Evolutionary conservation across 2,329 filamentous ascomycete species (phyloP).

Genomic region (Metarhizium album): DNA sequence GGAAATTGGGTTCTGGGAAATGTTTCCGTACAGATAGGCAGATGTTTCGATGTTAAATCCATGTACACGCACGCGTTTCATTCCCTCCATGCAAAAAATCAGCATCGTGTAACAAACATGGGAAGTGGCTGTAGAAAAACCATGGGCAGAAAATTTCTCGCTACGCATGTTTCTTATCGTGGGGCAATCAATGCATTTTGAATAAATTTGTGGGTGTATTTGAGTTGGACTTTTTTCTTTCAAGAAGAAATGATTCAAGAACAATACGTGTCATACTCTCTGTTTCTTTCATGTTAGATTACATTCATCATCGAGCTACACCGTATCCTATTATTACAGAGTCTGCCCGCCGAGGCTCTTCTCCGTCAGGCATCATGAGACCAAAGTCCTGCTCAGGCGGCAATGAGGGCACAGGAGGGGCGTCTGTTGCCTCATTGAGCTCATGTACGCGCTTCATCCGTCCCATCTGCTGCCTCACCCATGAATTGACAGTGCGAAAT

Average conservation of each 20-base stretch:
- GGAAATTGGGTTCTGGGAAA: conserved; percentile 46
- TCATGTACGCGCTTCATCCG: conserved; percentile 38
- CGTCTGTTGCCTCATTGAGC: conserved; percentile 17
- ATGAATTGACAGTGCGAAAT: conserved; percentile 49
- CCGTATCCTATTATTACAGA: conserved; percentile 9
- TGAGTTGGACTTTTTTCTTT: background rate
- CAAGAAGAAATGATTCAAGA: too few species aligned
- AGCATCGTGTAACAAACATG: too few species aligned
- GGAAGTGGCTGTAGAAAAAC: background rate
- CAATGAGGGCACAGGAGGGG: conserved; percentile 30
- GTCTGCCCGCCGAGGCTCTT: conserved; percentile 32
- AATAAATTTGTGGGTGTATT: background rate
- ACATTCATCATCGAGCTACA: conserved; percentile 1
- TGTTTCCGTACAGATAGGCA: conserved; percentile 29
- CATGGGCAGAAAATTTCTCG: too few species aligned
- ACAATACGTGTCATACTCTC: background rate
- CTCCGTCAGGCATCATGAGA: conserved; percentile 40
- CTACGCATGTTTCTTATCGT: too few species aligned
- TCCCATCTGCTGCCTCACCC: conserved; percentile 54
- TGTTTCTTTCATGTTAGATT: background rate
- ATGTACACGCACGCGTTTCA: background rate
- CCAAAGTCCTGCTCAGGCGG: conserved; percentile 36
- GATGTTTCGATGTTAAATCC: background rate
- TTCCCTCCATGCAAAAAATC: background rate
- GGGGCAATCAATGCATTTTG: background rate